These are phyloP conservation scores for Microthyrium microscopicum DNA, from an alignment of 2,329 filamentous ascomycete genomes.

Conservation along the genomic window DNA sequence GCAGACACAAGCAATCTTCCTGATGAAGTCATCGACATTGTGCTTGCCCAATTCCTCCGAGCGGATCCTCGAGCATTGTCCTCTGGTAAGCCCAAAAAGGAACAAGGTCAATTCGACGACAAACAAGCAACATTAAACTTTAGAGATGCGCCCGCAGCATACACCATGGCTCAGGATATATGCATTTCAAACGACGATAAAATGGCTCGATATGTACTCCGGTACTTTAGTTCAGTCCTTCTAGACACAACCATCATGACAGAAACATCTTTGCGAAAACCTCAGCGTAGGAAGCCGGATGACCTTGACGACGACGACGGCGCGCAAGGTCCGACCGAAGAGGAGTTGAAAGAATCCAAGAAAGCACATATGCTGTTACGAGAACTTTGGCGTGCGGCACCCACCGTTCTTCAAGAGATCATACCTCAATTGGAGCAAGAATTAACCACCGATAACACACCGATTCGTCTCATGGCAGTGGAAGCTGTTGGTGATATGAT, in stretches of 20 bases:
- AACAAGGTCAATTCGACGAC: constrained; percentile 41
- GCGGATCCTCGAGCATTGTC: constrained; percentile 50
- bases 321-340: constrained; percentile 51
- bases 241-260: constrained; percentile 46
- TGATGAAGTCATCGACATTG: constrained; percentile 70
- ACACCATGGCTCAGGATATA: constrained; percentile 90
- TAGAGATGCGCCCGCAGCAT: constrained; percentile 80
- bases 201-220: constrained; percentile 85
- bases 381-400: constrained; percentile 85
- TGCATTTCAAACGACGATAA: constrained; percentile 82
- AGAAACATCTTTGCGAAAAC: constrained; percentile 32
- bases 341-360: constrained; percentile 70
- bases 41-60: constrained; percentile 88
- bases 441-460: constrained; percentile 73
- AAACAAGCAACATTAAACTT: constrained; percentile 71
- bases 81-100: constrained; percentile 29
- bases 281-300: constrained; percentile 21
- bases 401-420: constrained; percentile 77
- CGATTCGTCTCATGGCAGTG: constrained; percentile 72
- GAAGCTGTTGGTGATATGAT: constrained; percentile 93
- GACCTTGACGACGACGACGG: constrained; percentile 26
- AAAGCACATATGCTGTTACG: constrained; percentile 82
- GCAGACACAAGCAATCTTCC: constrained; percentile 71
- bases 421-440: constrained; percentile 89
- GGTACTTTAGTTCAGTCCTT: constrained; percentile 95